Evolutionary conservation across 805 yeast species (phyloP), one percentile per base, ranked within the genome.

Genomic region (Candida nanaspora): DNA sequence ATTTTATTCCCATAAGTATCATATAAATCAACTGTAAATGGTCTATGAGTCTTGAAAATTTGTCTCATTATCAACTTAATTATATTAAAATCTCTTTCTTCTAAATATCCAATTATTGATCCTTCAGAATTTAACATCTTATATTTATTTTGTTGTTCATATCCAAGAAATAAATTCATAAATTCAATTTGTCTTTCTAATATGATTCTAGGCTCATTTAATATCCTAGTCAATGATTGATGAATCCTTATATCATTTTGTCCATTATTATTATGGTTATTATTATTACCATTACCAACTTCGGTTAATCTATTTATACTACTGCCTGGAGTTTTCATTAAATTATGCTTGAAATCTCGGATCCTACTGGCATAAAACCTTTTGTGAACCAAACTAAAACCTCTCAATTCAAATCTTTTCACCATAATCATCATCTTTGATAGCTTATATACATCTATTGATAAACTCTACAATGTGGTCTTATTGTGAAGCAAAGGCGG

Each of bases 71-170:
- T 59, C 39, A 80, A 74, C 53, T 82, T 80, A 37, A 73, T 49
- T 22, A 85, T 54, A 2, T 91, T 86, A 39, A 77, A 65, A 51
- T 87, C 96, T 50, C 85, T 76, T 56, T 93, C 98, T 43, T 76
- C 70, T 79, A 91, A 77, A 57, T 70, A 80, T 0, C 96, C 98
- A 7, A 93, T 54, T 39, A 76, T 79, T 40, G 76, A 69, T 1
- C 98, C 98, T 46, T 67, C 50, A 0, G 83, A 72, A 57, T 86
- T 83, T 78, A 81, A 71, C 34, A 93, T 72, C 11, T 69, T 71
- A 56, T 91, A 91, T 47, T 72, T 66, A 57, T 89, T 91, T 2
- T 93, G 86, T 63, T 93, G 98, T 58, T 91, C 98, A 52, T 85
- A 86, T 1, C 97, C 97, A 11, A 89, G 55, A 40, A 88, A 72